These are phyloP conservation scores for Globisporangium alternatum DNA, from an alignment of 352 stramenopile genomes.

Conservation along the genomic window DNA sequence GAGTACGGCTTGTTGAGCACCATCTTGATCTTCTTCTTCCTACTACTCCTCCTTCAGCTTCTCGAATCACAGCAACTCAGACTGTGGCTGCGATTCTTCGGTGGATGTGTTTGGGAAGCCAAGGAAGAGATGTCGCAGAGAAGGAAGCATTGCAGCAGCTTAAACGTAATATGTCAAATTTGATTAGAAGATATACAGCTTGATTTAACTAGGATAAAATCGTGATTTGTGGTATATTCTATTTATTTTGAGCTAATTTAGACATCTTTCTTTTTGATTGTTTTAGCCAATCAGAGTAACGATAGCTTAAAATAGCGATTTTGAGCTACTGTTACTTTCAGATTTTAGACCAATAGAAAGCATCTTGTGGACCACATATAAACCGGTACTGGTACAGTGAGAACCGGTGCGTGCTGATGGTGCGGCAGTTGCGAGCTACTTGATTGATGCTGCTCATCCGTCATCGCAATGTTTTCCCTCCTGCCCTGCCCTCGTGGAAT, in stretches of 20 bases:
- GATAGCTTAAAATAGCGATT: too few species aligned
- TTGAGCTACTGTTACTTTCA: too few species aligned
- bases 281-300: neutral
- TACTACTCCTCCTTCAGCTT: neutral
- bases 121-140: neutral
- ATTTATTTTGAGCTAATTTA: neutral
- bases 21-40: conserved; percentile 34
- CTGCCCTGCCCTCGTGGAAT: too few species aligned
- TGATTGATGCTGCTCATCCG: too few species aligned
- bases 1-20: conserved; percentile 83
- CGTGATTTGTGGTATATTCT: neutral
- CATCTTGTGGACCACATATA: too few species aligned
- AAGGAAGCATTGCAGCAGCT: neutral
- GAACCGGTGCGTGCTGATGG: too few species aligned
- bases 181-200: neutral
- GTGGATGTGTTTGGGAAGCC: too few species aligned
- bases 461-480: too few species aligned
- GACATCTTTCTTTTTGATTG: neutral
- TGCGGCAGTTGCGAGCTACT: too few species aligned
- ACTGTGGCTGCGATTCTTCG: neutral
- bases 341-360: too few species aligned
- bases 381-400: too few species aligned
- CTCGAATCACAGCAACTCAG: conserved; percentile 1
- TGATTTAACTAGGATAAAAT: neutral
- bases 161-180: neutral